phyloP scores from a whole-genome alignment of 2,329 filamentous ascomycete species.

The Arthrobotrys entomopaga region DNA sequence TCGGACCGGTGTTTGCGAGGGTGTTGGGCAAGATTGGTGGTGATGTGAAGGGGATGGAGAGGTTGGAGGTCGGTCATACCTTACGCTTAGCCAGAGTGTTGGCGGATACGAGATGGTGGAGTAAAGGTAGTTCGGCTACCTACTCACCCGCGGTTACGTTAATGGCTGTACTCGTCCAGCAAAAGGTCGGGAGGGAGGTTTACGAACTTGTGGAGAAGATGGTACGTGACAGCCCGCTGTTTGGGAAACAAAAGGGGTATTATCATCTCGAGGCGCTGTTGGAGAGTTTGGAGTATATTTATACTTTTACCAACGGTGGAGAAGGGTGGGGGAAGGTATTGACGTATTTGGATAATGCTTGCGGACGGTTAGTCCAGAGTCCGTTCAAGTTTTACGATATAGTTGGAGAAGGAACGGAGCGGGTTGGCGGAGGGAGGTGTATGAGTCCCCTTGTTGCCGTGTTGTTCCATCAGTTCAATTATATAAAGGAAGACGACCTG shows the following conservation, averaged over 20 bases:
- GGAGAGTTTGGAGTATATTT: constrained; percentile 29
- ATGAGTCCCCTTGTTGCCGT: constrained; percentile 35
- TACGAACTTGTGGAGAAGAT: constrained; percentile 39
- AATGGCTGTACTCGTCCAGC: constrained; percentile 30
- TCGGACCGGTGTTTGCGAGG: constrained; percentile 78
- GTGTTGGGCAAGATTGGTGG: constrained; percentile 65
- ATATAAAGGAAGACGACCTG: constrained; percentile 31
- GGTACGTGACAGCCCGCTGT: constrained; percentile 41
- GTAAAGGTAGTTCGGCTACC: constrained; percentile 48
- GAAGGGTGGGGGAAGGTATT: constrained; percentile 35
- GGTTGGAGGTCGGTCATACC: constrained; percentile 57
- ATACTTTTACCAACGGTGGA: background rate
- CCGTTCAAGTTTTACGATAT: constrained; percentile 53
- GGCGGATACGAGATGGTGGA: constrained; percentile 59
- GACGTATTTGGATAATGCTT: constrained; percentile 48
- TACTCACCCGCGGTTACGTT: constrained; percentile 45
- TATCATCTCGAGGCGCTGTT: constrained; percentile 42
- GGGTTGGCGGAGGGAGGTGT: background rate
- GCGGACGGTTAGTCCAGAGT: constrained; percentile 38
- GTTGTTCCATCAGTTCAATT: constrained; percentile 53
- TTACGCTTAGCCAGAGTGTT: constrained; percentile 57
- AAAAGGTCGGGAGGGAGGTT: constrained; percentile 14
- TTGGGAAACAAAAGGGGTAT: constrained; percentile 4
- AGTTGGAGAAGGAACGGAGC: constrained; percentile 25
- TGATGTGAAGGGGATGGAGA: constrained; percentile 53